phyloP scores from a whole-genome alignment of 1,139 yeast species.

The Zhuliangozyma blackwelliae region DNA sequence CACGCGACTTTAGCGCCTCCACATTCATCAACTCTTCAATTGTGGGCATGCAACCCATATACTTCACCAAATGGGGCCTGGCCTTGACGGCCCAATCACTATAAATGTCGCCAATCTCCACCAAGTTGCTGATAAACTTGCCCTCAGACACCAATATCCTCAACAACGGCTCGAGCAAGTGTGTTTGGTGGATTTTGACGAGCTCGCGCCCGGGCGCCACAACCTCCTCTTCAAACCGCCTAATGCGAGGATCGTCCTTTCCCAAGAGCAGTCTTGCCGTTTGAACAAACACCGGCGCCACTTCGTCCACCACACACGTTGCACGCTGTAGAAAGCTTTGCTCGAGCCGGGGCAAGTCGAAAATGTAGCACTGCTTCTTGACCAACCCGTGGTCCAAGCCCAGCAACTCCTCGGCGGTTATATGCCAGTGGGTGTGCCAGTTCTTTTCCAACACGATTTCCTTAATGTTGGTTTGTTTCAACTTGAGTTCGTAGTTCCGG shows the following conservation, averaged over 20 bases:
- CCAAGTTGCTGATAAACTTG: slow-evolving; percentile 49
- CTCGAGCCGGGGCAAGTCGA: slow-evolving; percentile 71
- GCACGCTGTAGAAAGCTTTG: slow-evolving; percentile 72
- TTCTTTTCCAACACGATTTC: slow-evolving; percentile 45
- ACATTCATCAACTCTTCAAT: slow-evolving; percentile 30
- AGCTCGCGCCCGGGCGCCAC: slow-evolving; percentile 61
- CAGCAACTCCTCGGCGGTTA: slow-evolving; percentile 53
- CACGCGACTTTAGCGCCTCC: slow-evolving; percentile 50
- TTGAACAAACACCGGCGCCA: slow-evolving; percentile 41
- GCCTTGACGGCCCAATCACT: slow-evolving; percentile 56
- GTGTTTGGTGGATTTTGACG: slow-evolving; percentile 52
- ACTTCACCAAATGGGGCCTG: slow-evolving; percentile 46
- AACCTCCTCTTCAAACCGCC: slow-evolving; percentile 51
- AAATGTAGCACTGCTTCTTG: slow-evolving; percentile 70
- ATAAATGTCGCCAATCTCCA: slow-evolving; percentile 57
- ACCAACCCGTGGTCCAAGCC: slow-evolving; percentile 53
- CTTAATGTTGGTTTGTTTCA: slow-evolving; percentile 32
- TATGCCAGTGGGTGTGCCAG: slow-evolving; percentile 77
- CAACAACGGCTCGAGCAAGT: slow-evolving; percentile 51
- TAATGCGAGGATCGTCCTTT: slow-evolving; percentile 24
- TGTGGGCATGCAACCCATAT: slow-evolving; percentile 47
- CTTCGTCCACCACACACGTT: slow-evolving; percentile 53
- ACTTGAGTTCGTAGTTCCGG: slow-evolving; percentile 32
- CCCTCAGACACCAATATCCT: slow-evolving; percentile 50
- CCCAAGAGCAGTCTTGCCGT: slow-evolving; percentile 42